Evolutionary conservation across 2,329 filamentous ascomycete genomes (phyloP).

Genomic region (Colletotrichum tamarilloi): DNA sequence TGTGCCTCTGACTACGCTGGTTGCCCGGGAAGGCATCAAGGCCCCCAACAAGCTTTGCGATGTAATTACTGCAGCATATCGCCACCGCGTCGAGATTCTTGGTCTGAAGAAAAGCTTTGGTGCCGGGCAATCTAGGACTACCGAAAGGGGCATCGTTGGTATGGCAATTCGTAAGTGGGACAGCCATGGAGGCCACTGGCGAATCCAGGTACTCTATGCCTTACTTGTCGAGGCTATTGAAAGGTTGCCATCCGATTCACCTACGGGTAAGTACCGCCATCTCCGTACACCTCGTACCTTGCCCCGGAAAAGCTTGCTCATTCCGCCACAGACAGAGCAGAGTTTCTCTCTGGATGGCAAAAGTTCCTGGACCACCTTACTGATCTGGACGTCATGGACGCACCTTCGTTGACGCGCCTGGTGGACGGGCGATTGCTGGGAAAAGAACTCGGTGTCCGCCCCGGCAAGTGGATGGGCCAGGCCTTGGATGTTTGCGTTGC

Average conservation of each 20-base stretch:
- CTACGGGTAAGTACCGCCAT: slow-evolving; percentile 9
- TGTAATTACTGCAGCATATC: slow-evolving; percentile 72
- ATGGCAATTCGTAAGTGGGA: slow-evolving; percentile 83
- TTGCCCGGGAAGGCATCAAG: slow-evolving; percentile 82
- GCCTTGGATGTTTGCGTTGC: slow-evolving; percentile 84
- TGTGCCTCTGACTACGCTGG: slow-evolving; percentile 67
- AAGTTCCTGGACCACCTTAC: slow-evolving; percentile 65
- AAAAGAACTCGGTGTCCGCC: slow-evolving; percentile 73
- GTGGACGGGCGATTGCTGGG: slow-evolving; percentile 82
- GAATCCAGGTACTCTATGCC: slow-evolving; percentile 75
- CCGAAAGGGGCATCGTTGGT: slow-evolving; percentile 73
- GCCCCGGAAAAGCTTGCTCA: neutral
- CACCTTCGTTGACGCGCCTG: slow-evolving; percentile 68
- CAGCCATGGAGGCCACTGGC: slow-evolving; percentile 71
- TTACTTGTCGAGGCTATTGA: slow-evolving; percentile 72
- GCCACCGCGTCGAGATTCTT: slow-evolving; percentile 72
- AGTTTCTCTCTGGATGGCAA: slow-evolving; percentile 63
- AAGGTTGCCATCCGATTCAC: slow-evolving; percentile 41
- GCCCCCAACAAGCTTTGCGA: slow-evolving; percentile 80
- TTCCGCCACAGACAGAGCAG: slow-evolving; percentile 51
- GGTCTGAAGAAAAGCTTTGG: slow-evolving; percentile 67
- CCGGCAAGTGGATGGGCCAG: slow-evolving; percentile 85
- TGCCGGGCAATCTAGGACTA: slow-evolving; percentile 55
- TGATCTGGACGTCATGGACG: slow-evolving; percentile 67
- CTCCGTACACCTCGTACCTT: neutral